A percentile compares a stretch with the other conserved stretches of the same genome.
Evolutionary conservation across 805 yeast species (phyloP).

Genomic region (Metschnikowia santaceciliae): DNA sequence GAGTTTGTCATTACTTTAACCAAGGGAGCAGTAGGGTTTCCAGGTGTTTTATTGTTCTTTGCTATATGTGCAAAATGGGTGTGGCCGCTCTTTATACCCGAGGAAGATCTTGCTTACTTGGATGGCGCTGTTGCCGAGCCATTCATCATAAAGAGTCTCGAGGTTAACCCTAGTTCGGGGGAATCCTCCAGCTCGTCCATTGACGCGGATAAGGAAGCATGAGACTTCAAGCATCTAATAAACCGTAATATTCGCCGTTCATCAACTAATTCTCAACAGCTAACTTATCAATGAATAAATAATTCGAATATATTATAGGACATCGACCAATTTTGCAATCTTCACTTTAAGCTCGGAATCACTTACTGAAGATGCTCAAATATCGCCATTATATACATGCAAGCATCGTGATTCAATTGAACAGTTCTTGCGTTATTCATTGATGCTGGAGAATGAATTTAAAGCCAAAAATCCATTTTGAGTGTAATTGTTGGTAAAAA

Average conservation of each 20-base stretch:
- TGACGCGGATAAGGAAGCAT: conserved; percentile 3
- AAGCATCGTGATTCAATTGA: not conserved
- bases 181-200: not conserved
- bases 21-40: conserved; percentile 91
- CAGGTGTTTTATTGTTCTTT: conserved; percentile 74
- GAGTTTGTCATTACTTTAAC: conserved; percentile 87
- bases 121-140: conserved; percentile 66
- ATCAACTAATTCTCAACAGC: not conserved
- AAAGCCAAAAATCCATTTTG: not conserved
- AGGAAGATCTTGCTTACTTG: conserved; percentile 54
- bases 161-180: conserved; percentile 7
- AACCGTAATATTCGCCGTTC: not conserved
- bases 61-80: conserved; percentile 54
- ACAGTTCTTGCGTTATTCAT: not conserved
- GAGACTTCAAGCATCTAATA: not conserved
- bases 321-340: not conserved
- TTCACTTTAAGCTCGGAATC: not conserved
- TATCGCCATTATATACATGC: conserved; percentile 11
- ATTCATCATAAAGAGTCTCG: conserved; percentile 47
- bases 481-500: not conserved
- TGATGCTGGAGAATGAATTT: not conserved
- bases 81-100: conserved; percentile 61
- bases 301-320: conserved; percentile 1
- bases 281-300: not conserved
- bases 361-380: not conserved